Evolutionary conservation across 2,329 filamentous ascomycete species (phyloP).

Genomic region (Macrophomina tecta): DNA sequence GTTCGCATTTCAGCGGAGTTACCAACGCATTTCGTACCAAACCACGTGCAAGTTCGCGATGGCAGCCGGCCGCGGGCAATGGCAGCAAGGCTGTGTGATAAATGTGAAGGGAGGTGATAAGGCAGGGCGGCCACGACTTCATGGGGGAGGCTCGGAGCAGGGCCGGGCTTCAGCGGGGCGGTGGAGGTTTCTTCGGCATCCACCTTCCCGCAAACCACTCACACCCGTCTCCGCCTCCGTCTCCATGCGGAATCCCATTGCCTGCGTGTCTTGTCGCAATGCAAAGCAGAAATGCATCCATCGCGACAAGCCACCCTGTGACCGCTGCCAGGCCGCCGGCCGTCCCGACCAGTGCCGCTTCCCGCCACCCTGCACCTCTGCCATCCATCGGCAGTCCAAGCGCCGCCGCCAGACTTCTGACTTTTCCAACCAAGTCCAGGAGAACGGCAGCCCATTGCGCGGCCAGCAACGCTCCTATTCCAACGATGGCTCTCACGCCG

Average conservation of each 20-base stretch:
- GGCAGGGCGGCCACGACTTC: constrained; percentile 11
- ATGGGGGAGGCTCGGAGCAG: background rate
- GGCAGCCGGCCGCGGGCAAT: too few relatives aligned
- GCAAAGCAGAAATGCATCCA: constrained; percentile 50
- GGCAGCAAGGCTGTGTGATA: too few relatives aligned
- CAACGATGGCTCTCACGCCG: constrained; percentile 36
- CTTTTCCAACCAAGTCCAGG: constrained; percentile 28
- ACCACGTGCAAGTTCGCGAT: too few relatives aligned
- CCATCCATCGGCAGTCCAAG: constrained; percentile 46
- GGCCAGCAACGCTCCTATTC: constrained; percentile 20
- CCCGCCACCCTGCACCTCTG: constrained; percentile 45
- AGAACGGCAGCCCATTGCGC: constrained; percentile 31
- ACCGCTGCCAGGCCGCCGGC: constrained; percentile 44
- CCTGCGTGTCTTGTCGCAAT: constrained; percentile 46
- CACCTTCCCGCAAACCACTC: constrained; percentile 6
- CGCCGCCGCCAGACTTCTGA: constrained; percentile 39
- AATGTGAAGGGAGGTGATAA: background rate
- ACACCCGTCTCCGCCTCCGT: constrained; percentile 35
- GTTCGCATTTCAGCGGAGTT: background rate
- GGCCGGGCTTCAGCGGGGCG: background rate
- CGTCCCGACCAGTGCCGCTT: constrained; percentile 43
- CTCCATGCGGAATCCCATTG: constrained; percentile 47
- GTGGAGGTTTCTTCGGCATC: background rate
- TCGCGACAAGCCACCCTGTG: constrained; percentile 46
- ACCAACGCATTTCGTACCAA: background rate